Conservation (phyloP, 495 filamentous ascomycete species). For the Penicillium manginii region DNA sequence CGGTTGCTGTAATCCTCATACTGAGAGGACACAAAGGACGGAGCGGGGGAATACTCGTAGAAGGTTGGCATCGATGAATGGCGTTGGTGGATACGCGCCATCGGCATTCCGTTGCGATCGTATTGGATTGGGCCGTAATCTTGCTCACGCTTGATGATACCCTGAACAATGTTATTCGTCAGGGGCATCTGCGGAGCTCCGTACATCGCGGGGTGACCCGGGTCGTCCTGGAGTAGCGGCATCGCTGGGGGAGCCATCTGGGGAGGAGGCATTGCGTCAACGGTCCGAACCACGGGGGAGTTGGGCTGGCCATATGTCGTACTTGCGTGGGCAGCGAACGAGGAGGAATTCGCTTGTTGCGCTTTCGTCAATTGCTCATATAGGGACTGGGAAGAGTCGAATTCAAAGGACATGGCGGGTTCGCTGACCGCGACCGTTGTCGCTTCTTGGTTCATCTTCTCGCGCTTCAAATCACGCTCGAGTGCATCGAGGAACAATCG, state of each 20-base stretch:
- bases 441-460: slow-evolving; percentile 98
- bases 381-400: slow-evolving; percentile 97
- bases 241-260: slow-evolving; percentile 71
- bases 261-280: slow-evolving; percentile 86
- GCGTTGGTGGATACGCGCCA: slow-evolving; percentile 80
- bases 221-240: slow-evolving; percentile 79
- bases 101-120: slow-evolving; percentile 86
- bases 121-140: slow-evolving; percentile 79
- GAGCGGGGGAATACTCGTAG: slow-evolving; percentile 96
- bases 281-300: slow-evolving; percentile 84
- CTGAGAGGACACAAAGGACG: slow-evolving; percentile 95
- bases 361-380: slow-evolving; percentile 99
- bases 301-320: slow-evolving; percentile 79
- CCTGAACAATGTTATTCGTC: slow-evolving; percentile 63
- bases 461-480: slow-evolving; percentile 95
- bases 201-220: slow-evolving; percentile 75
- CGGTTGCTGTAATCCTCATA: slow-evolving; percentile 97
- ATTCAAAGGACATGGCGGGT: slow-evolving; percentile 96
- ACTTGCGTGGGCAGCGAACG: slow-evolving; percentile 84
- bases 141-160: slow-evolving; percentile 80
- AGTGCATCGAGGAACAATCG: slow-evolving; percentile 95
- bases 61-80: slow-evolving; percentile 97
- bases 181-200: slow-evolving; percentile 58
- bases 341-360: slow-evolving; percentile 96
- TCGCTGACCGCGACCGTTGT: slow-evolving; percentile 96